These are phyloP conservation scores for Candida bentonensis DNA, from an alignment of 805 yeast species.

Conservation along the genomic window DNA sequence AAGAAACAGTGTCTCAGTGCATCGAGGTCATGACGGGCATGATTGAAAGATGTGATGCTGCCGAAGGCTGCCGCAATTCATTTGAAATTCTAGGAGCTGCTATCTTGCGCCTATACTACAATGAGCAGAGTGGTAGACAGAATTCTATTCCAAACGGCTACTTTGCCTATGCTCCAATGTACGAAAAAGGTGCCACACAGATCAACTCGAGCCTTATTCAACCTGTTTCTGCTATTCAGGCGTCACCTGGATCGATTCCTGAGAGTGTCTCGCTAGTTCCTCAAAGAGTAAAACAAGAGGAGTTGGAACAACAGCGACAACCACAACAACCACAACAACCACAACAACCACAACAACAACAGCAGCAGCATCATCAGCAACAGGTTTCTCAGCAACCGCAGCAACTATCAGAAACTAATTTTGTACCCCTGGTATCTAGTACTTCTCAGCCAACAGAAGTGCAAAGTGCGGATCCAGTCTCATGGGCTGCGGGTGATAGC, in stretches of 20 bases:
- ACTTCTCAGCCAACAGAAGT: too few relatives aligned
- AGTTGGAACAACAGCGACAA: slow-evolving; percentile 8
- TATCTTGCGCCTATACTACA: slow-evolving; percentile 36
- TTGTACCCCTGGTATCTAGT: too few relatives aligned
- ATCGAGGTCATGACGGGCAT: slow-evolving; percentile 45
- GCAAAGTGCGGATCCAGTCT: slow-evolving; percentile 1
- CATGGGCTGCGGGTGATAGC: slow-evolving; percentile 1
- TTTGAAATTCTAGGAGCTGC: slow-evolving; percentile 63
- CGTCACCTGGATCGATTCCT: background rate
- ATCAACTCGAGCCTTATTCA: too few relatives aligned
- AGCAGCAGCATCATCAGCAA: slow-evolving; percentile 9
- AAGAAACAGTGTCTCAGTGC: slow-evolving; percentile 27
- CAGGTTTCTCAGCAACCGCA: slow-evolving; percentile 11
- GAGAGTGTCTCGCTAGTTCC: slow-evolving; percentile 1
- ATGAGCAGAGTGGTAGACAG: slow-evolving; percentile 12
- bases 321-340: slow-evolving; percentile 11
- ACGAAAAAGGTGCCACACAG: background rate
- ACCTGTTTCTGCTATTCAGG: slow-evolving; percentile 1
- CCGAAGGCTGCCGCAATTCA: slow-evolving; percentile 53
- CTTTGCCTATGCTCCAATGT: background rate
- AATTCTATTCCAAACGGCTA: background rate
- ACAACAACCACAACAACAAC: slow-evolving; percentile 5
- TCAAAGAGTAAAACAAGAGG: background rate
- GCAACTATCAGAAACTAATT: slow-evolving; percentile 2
- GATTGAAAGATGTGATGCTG: slow-evolving; percentile 65